These are phyloP conservation scores for Chrysosporium keratinophilum DNA, from an alignment of 2,329 filamentous ascomycete genomes.

Conservation along the genomic window DNA sequence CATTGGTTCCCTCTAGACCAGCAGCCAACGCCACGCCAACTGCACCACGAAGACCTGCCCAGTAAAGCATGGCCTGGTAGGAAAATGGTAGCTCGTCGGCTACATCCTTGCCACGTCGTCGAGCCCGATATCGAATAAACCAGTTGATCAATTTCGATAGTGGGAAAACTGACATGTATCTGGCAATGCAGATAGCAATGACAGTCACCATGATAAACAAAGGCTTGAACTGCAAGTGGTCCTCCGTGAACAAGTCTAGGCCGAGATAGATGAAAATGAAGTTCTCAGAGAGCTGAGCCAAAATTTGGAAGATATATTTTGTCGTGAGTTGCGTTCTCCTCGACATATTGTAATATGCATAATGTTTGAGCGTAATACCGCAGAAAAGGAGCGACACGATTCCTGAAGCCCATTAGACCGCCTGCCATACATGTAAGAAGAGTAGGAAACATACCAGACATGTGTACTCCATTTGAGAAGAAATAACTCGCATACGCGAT, in stretches of 20 bases:
- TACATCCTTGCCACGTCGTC: constrained; percentile 62
- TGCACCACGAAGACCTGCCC: constrained; percentile 89
- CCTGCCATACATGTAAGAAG: background rate
- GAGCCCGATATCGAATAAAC: constrained; percentile 77
- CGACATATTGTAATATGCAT: constrained; percentile 99
- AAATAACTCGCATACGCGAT: constrained; percentile 97
- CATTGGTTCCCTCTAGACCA: constrained; percentile 71
- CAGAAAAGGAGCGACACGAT: constrained; percentile 96
- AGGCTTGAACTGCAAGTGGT: constrained; percentile 78
- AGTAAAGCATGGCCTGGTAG: constrained; percentile 99
- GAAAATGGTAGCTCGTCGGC: constrained; percentile 85
- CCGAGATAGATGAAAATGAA: constrained; percentile 99
- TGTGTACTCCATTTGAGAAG: constrained; percentile 87
- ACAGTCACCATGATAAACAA: constrained; percentile 90
- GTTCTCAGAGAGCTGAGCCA: constrained; percentile 92
- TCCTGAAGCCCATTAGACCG: constrained; percentile 43
- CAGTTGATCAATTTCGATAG: constrained; percentile 83
- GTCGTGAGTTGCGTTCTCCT: constrained; percentile 92
- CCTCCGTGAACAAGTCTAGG: constrained; percentile 86
- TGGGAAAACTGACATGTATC: constrained; percentile 92
- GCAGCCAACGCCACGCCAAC: constrained; percentile 92
- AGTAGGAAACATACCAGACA: constrained; percentile 62
- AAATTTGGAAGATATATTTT: constrained; percentile 92
- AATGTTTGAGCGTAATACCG: constrained; percentile 96
- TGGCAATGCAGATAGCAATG: constrained; percentile 78